Base-by-base conservation (phyloP, 2,329 filamentous ascomycete genomes). In the Huntiella omanensis region DNA sequence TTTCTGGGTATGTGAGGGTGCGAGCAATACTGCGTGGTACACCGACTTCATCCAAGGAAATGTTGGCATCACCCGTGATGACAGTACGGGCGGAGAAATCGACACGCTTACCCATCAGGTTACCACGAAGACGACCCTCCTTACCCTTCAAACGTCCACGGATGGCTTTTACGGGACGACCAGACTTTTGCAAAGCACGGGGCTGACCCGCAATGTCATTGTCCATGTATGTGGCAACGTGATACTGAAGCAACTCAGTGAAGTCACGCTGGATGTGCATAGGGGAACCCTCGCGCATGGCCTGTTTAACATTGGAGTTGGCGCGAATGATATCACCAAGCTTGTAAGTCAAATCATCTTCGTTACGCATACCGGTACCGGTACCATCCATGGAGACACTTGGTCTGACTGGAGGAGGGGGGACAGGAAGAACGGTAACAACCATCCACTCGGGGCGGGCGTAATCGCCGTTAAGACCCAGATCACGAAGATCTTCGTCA, bases 261-360 rank as follows among this genome's bases (percentile, higher is more conserved):
- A 95, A 96, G 56, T 98, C 91, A 49, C 78, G 75, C 12, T 86
- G 76, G 53, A 96, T 85, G 62, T 98, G 91, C 52, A 83, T 79
- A 1, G 91, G 86, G 3, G 87, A 87, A 48, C 91, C 91, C 61
- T 95, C 86, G 49, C 83, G 77, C 56, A 93, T 84, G 50, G 86
- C 91, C 54, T 91, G 80, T 54, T 83, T 79, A 48, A 98, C 87
- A 56, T 94, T 95, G 55, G 83, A 81, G 65, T 98, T 99, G 55
- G 91, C 88, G 54, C 91, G 86, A 55, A 99, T 91, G 56, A 99
- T 95, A 63, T 99, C 91, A 57, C 87, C 87, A 32, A 99, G 70
- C 66, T 99, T 99, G 73, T 95, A 98, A 0, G 91, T 99, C 72
- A 99, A 73, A 70, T 99, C 92, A 61, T 99, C 91, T 64, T 99